phyloP scores from a whole-genome alignment of 2,329 filamentous ascomycete species.

The Geosmithia putterillii region DNA sequence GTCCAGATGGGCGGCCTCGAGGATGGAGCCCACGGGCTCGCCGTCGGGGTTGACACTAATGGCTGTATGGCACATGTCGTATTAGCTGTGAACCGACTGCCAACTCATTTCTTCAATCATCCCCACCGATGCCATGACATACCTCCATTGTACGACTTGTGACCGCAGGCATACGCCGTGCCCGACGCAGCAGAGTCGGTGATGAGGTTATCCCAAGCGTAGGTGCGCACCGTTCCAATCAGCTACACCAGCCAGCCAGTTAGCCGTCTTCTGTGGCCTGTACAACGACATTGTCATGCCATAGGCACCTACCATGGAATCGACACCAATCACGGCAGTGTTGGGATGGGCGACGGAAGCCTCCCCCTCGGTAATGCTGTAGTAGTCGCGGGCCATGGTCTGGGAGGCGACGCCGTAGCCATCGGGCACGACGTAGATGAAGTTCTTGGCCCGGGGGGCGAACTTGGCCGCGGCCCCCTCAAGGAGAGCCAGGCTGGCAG shows the following conservation, averaged over 20 bases:
- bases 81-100: background rate
- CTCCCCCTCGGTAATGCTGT: conserved; percentile 7
- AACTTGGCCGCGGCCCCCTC: background rate
- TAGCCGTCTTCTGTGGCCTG: background rate
- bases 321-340: conserved; percentile 8
- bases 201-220: conserved; percentile 9
- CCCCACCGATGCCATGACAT: background rate
- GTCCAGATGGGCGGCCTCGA: conserved; percentile 11
- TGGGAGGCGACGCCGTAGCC: conserved; percentile 16
- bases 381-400: conserved; percentile 13
- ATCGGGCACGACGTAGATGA: conserved; percentile 19
- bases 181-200: conserved; percentile 12
- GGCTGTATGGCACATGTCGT: background rate
- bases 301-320: conserved; percentile 8
- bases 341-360: conserved; percentile 7
- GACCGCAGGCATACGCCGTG: conserved; percentile 10
- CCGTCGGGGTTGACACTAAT: conserved; percentile 10
- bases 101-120: background rate
- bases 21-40: conserved; percentile 10
- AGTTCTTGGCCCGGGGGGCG: conserved; percentile 12
- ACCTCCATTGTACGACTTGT: conserved; percentile 12
- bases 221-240: conserved; percentile 9
- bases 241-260: conserved; percentile 2
- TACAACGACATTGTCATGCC: too few relatives aligned
- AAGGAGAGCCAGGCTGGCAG: conserved; percentile 1